Base-by-base conservation (phyloP, 225 moss, liverwort and hornwort species). In the Sphagnum contortum region DNA sequence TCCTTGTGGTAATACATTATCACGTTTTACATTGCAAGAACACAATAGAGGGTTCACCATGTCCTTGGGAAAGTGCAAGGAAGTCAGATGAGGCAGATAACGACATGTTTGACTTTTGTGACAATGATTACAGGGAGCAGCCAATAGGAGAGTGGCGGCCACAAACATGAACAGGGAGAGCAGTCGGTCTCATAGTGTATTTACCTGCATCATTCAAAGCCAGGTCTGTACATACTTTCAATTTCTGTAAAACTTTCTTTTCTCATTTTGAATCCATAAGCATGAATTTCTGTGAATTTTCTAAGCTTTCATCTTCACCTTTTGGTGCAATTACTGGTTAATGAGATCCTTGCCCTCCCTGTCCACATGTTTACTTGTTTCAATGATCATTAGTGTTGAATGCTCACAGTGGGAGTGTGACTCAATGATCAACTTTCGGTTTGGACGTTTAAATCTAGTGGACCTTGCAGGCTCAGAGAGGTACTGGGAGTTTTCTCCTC, bases 81-180 rank as follows among this genome's bases (percentile, higher is more conserved):
- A 29, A 29, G 29, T 29, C 29, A 29, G 29, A 29, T 29, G 29
- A 29, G 29, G 29, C 29, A 29, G 29, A 29, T 29, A 29, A 29
- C 0, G 0, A 29, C 0, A 29, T 29, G 29, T 29, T 29, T 29
- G 29, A 29, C 29, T n/a, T 44, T 48, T 59, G 13, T 10, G 66
- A 9, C 6, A 14, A 6, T 6, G 66, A 57, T 57, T 57, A 4
- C 73, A 94, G 91, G 94, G 94, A 64, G 86, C 94, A 49, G 76
- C 94, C 9, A 91, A 89, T 73, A 81, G 94, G 64, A 88, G 84
- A 77, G 94, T 95, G 66, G 94, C 94, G 63, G 80, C 91, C 59
- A 95, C 94, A 44, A 91, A 91, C 55, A 91, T 95, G 91, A 95
- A 95, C 80, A 83, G 91, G 64, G 91, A 95, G 80, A 95, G 91